Conservation (phyloP, 441 rosid species). For the Populus tomentosa region DNA sequence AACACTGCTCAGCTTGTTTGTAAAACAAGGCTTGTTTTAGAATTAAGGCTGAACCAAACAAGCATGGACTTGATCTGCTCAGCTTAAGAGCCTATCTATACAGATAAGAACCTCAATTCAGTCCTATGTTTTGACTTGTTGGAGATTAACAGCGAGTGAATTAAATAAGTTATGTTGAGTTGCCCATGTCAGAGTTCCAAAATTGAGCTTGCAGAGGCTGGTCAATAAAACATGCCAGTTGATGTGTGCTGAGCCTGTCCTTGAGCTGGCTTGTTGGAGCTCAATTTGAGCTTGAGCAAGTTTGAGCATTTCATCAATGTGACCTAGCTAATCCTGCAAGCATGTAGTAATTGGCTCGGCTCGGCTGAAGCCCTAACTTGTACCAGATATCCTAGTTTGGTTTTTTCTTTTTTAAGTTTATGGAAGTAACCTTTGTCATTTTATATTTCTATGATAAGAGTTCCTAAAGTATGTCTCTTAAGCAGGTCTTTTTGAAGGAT, state of each 20-base stretch:
- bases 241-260: not conserved
- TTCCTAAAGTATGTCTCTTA: slow-evolving; percentile 18
- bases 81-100: no score
- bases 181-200: not conserved
- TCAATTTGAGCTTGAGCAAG: not conserved
- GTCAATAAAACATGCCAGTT: not conserved
- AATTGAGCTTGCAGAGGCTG: not conserved
- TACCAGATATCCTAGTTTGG: not conserved
- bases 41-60: not conserved
- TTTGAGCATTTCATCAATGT: not conserved
- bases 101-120: no score
- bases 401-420: slow-evolving; percentile 8
- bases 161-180: no score
- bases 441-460: slow-evolving; percentile 15
- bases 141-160: no score
- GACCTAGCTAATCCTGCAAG: not conserved
- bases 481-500: slow-evolving; percentile 93
- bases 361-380: not conserved
- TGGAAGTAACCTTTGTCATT: not conserved
- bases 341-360: not conserved
- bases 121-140: no score
- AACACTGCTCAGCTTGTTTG: not conserved
- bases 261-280: not conserved
- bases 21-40: not conserved
- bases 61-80: not conserved